Percentiles rank a stretch among this genome's conserved stretches.
Evolutionary conservation across 2,329 filamentous ascomycete genomes (phyloP).

Genomic region (Hypoxylon sp.): DNA sequence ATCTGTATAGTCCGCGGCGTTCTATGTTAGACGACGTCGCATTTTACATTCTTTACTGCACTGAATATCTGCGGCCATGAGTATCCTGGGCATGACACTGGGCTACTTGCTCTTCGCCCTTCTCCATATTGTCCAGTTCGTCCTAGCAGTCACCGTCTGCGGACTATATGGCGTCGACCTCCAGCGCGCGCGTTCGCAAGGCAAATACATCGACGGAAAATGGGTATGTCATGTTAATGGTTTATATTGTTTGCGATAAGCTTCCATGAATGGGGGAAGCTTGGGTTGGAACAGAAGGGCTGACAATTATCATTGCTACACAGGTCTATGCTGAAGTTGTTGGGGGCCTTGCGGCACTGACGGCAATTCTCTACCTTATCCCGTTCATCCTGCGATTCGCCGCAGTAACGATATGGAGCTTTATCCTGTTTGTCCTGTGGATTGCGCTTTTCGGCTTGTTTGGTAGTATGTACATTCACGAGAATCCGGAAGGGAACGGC

Average conservation of each 20-base stretch:
- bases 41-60: conserved; percentile 1
- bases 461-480: conserved; percentile 81
- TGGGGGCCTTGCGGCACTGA: conserved; percentile 73
- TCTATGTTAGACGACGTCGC: conserved; percentile 4
- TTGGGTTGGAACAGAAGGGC: not conserved
- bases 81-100: conserved; percentile 58
- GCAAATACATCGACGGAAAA: conserved; percentile 70
- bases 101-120: conserved; percentile 68
- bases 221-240: conserved; percentile 68
- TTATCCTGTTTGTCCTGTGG: conserved; percentile 81
- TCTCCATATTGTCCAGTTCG: conserved; percentile 81
- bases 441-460: conserved; percentile 87
- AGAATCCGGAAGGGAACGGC: conserved; percentile 71
- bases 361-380: conserved; percentile 73
- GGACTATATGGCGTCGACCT: conserved; percentile 83
- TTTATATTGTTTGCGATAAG: not conserved
- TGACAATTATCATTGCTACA: conserved; percentile 7
- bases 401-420: conserved; percentile 75
- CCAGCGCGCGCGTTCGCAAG: conserved; percentile 62
- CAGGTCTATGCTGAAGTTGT: conserved; percentile 80
- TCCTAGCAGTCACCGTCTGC: conserved; percentile 80
- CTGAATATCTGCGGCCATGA: conserved; percentile 54
- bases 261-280: not conserved
- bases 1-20: not conserved
- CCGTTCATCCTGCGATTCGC: conserved; percentile 69